These are phyloP conservation scores for Pyrenophora seminiperda DNA, from an alignment of 2,329 filamentous ascomycete genomes.

Conservation along the genomic window DNA sequence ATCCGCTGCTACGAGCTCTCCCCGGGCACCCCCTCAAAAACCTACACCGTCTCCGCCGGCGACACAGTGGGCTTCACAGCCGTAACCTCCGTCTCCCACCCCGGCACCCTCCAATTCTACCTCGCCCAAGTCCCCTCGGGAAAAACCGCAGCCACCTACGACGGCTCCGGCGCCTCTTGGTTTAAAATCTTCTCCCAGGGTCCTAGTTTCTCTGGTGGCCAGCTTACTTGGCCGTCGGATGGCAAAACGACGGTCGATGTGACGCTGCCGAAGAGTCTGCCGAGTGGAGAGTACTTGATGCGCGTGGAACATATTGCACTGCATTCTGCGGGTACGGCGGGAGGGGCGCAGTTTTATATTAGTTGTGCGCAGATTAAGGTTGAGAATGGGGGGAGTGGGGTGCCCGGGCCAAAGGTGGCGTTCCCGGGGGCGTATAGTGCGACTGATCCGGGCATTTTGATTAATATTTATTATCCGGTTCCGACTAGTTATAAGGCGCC, in stretches of 20 bases:
- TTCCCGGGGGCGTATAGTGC: constrained; percentile 49
- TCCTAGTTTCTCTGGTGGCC: constrained; percentile 23
- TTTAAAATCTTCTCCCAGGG: constrained; percentile 44
- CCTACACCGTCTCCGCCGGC: constrained; percentile 37
- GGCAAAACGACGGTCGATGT: constrained; percentile 34
- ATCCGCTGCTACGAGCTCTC: constrained; percentile 44
- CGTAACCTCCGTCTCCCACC: constrained; percentile 40
- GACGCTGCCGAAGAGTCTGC: constrained; percentile 48
- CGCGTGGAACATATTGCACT: constrained; percentile 56
- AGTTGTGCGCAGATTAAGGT: constrained; percentile 54
- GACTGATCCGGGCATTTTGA: constrained; percentile 29
- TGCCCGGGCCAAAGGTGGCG: constrained; percentile 42
- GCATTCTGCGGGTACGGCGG: constrained; percentile 44
- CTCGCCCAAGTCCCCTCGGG: constrained; percentile 45
- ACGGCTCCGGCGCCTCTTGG: constrained; percentile 44
- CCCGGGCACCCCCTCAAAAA: constrained; percentile 22
- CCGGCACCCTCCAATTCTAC: constrained; percentile 47
- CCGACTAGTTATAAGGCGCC: constrained; percentile 28
- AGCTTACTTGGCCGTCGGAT: constrained; percentile 35
- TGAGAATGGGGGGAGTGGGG: constrained; percentile 44
- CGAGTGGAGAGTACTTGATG: constrained; percentile 54
- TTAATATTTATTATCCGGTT: constrained; percentile 38
- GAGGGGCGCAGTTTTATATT: constrained; percentile 52
- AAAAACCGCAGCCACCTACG: constrained; percentile 34
- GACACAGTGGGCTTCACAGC: constrained; percentile 42